phyloP scores from a whole-genome alignment of 495 filamentous ascomycete genomes.

The Penicillium canariense region DNA sequence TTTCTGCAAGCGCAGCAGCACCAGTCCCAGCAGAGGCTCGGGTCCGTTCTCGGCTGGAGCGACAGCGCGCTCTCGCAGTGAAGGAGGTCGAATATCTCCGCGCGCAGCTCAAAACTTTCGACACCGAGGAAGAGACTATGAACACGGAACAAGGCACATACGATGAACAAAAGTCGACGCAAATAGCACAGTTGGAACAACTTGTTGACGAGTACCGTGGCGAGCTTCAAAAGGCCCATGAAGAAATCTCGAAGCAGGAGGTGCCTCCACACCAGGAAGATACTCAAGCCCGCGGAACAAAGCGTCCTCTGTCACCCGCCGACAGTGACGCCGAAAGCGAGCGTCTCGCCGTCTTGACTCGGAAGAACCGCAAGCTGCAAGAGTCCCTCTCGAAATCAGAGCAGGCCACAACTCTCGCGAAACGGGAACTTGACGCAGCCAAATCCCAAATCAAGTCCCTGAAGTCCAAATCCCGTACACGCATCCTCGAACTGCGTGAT shows the following conservation, averaged over 20 bases:
- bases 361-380: conserved; percentile 84
- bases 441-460: conserved; percentile 69
- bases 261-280: conserved; percentile 34
- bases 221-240: conserved; percentile 73
- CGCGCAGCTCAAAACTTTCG: conserved; percentile 87
- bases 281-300: conserved; percentile 34
- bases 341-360: conserved; percentile 74
- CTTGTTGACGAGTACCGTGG: conserved; percentile 83
- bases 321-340: conserved; percentile 67
- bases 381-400: conserved; percentile 67
- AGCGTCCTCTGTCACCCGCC: conserved; percentile 55
- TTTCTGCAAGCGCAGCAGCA: conserved; percentile 33
- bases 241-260: conserved; percentile 67
- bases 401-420: conserved; percentile 60
- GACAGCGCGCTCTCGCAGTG: conserved; percentile 77
- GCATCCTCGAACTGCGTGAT: conserved; percentile 79
- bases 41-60: conserved; percentile 70
- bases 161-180: conserved; percentile 70
- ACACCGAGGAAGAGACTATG: conserved; percentile 84
- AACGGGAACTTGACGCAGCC: conserved; percentile 71
- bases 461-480: conserved; percentile 70
- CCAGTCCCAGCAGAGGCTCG: conserved; percentile 47
- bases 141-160: conserved; percentile 64
- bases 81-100: conserved; percentile 94
- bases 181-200: conserved; percentile 78